Conservation (phyloP, 2,329 filamentous ascomycete species). For the Diaporthe humulicola region DNA sequence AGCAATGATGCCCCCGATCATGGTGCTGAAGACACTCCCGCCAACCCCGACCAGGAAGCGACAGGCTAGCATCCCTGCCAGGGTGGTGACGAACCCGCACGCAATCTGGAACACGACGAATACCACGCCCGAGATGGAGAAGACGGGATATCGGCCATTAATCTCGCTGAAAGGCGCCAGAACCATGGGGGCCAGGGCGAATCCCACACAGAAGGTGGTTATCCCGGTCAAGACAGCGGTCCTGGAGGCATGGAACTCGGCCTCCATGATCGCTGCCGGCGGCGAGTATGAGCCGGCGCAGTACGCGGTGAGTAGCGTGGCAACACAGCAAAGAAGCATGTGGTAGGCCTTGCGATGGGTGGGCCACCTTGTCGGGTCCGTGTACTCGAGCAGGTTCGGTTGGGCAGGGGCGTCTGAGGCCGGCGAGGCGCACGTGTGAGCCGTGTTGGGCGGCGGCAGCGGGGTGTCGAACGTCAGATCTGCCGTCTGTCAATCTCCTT, state of each 20-base stretch:
- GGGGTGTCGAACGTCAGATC: conserved; percentile 73
- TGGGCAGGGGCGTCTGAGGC: conserved; percentile 61
- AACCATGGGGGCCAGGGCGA: conserved; percentile 87
- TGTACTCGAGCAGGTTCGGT: conserved; percentile 76
- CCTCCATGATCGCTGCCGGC: conserved; percentile 73
- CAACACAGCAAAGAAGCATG: conserved; percentile 80
- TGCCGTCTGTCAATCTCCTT: background rate
- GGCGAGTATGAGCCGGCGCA: conserved; percentile 85
- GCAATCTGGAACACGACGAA: conserved; percentile 80
- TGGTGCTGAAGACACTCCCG: conserved; percentile 84
- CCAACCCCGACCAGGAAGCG: conserved; percentile 85
- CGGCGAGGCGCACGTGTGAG: conserved; percentile 45
- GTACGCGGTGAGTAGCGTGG: conserved; percentile 84
- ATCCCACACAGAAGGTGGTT: conserved; percentile 85
- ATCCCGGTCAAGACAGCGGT: conserved; percentile 81
- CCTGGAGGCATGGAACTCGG: conserved; percentile 73
- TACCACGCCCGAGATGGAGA: conserved; percentile 78
- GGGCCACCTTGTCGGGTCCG: conserved; percentile 82
- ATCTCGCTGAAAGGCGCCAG: conserved; percentile 91
- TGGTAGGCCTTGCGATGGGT: conserved; percentile 76
- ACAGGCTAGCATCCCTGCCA: conserved; percentile 80
- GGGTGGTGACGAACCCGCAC: conserved; percentile 77
- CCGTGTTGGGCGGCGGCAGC: conserved; percentile 58
- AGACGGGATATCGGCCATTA: conserved; percentile 87
- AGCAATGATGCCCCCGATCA: conserved; percentile 92